Evolutionary conservation across 192 early-diverging fungal genomes (phyloP).

Genomic region (Backusella sp.): DNA sequence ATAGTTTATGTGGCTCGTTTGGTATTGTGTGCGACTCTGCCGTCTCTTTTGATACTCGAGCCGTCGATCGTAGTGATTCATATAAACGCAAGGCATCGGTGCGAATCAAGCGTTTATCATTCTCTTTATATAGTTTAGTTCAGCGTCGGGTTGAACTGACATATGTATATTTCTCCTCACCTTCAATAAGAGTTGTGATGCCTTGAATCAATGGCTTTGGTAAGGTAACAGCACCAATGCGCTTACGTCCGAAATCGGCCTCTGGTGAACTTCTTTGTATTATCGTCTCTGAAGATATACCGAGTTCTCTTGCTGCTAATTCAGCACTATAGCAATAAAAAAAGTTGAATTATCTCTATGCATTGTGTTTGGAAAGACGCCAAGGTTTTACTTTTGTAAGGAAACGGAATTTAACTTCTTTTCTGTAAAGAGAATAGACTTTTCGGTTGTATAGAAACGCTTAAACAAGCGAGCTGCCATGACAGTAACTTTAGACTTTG

Average conservation of each 20-base stretch:
- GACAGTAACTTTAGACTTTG: background rate
- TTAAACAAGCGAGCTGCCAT: background rate
- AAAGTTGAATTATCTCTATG: background rate
- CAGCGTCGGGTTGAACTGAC: too few species aligned
- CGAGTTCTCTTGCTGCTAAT: background rate
- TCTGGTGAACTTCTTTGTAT: constrained; percentile 30
- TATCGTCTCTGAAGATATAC: background rate
- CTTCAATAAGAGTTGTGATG: constrained; percentile 26
- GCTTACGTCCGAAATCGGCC: constrained; percentile 41
- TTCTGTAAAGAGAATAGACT: constrained; percentile 2
- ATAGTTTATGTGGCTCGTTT: constrained; percentile 58
- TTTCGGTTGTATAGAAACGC: constrained; percentile 9
- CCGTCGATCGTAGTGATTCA: constrained; percentile 51
- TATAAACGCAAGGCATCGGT: constrained; percentile 52
- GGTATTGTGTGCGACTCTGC: constrained; percentile 59
- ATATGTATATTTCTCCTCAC: background rate
- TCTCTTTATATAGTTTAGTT: background rate
- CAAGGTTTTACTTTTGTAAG: background rate
- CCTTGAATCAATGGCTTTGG: constrained; percentile 34
- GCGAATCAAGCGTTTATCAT: constrained; percentile 47
- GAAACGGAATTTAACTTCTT: background rate
- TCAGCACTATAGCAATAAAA: background rate
- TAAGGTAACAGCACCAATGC: constrained; percentile 39
- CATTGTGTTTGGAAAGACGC: background rate
- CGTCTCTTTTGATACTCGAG: constrained; percentile 28